phyloP scores from a whole-genome alignment of 768 basidiomycete species.

The Trametes cinnabarina region DNA sequence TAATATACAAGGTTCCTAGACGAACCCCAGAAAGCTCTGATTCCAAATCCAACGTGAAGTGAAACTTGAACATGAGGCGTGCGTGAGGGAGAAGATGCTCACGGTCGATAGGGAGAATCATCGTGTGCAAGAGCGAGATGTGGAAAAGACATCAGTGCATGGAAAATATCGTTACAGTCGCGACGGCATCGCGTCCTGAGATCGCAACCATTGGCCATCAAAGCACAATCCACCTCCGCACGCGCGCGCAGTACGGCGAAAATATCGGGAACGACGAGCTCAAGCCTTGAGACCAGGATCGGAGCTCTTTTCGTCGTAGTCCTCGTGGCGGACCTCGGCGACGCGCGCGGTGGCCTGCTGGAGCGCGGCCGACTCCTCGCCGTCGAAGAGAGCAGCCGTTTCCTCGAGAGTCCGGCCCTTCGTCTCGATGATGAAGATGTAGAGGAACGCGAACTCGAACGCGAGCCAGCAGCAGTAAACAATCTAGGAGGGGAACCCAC shows the following conservation, averaged over 20 bases:
- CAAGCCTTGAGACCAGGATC: constrained; percentile 13
- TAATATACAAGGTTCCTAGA: constrained; percentile 2
- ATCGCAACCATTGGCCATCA: neutral
- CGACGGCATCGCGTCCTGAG: constrained; percentile 4
- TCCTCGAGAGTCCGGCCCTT: constrained; percentile 75
- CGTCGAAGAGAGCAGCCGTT: constrained; percentile 80
- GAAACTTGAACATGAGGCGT: neutral
- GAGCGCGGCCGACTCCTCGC: constrained; percentile 43
- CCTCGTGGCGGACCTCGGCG: constrained; percentile 18
- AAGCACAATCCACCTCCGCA: neutral
- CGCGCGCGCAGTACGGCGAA: neutral
- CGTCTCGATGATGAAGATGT: constrained; percentile 69
- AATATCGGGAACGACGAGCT: neutral
- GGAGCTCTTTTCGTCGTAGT: constrained; percentile 23
- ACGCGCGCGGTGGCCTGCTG: constrained; percentile 7
- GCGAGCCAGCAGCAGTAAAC: constrained; percentile 71
- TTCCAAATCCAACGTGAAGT: neutral
- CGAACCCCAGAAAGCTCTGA: neutral
- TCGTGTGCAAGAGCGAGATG: neutral
- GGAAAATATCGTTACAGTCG: constrained; percentile 7
- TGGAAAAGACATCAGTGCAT: neutral
- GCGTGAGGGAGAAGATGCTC: neutral
- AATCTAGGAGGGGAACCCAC: constrained; percentile 35
- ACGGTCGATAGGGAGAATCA: neutral
- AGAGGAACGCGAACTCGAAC: constrained; percentile 64